Percentiles rank a stretch among this genome's conserved stretches.
phyloP scores from a whole-genome alignment of 352 stramenopile genomes.

The Globisporangium ultimum region DNA sequence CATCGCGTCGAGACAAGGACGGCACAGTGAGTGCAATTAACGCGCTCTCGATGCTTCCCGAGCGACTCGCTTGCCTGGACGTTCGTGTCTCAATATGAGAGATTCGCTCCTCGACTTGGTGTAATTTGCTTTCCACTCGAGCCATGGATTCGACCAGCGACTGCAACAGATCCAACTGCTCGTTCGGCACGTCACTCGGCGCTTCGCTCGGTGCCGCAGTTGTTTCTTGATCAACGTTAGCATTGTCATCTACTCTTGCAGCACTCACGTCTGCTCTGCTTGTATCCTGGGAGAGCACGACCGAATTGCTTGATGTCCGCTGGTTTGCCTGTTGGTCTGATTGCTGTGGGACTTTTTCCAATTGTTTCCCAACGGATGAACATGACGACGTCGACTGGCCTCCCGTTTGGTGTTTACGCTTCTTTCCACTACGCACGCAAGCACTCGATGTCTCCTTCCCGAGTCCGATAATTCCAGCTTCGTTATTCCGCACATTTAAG shows the following conservation, averaged over 20 bases:
- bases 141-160: constrained; percentile 3
- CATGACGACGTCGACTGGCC: constrained; percentile 3
- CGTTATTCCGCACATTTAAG: not conserved
- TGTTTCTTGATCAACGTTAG: not conserved
- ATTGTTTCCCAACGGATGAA: constrained; percentile 1
- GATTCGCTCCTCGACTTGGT: not conserved
- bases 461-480: not conserved
- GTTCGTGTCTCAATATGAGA: not conserved
- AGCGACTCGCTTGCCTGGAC: not conserved
- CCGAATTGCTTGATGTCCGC: no score
- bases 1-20: not conserved
- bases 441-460: no score
- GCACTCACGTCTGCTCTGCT: not conserved
- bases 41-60: constrained; percentile 1
- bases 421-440: no score
- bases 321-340: not conserved
- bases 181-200: not conserved
- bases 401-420: not conserved
- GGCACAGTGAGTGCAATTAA: constrained; percentile 6
- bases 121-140: constrained; percentile 10
- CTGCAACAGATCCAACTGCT: constrained; percentile 7
- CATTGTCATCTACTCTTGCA: not conserved
- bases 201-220: not conserved
- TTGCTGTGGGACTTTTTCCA: not conserved
- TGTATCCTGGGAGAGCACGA: no score